Percentiles rank a stretch among this genome's conserved stretches.
Evolutionary conservation across 192 early-diverging fungal genomes (phyloP).

Genomic region (Coemansia sp.): DNA sequence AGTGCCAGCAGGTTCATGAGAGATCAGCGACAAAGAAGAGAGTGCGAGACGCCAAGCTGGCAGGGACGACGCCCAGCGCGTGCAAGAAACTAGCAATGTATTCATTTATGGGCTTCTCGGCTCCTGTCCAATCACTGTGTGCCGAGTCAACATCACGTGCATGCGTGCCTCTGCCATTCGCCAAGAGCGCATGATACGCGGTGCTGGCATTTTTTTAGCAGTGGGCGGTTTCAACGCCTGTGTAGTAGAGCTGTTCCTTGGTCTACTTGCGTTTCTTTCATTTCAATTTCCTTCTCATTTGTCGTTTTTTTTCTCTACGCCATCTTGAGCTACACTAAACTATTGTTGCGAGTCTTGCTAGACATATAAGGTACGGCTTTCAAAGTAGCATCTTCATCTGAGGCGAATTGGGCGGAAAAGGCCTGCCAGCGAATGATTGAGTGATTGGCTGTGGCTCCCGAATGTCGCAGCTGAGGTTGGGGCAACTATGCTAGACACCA

Average conservation of each 20-base stretch:
- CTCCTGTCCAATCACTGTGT: constrained; percentile 36
- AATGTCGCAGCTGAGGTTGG: not conserved
- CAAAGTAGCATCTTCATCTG: not conserved
- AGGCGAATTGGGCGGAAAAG: not conserved
- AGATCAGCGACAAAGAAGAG: too few relatives aligned
- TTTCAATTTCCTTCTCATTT: constrained; percentile 16
- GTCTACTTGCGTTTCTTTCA: constrained; percentile 9
- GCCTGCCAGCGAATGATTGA: not conserved
- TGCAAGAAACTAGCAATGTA: not conserved
- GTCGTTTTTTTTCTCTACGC: constrained; percentile 18
- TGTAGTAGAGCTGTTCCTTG: not conserved
- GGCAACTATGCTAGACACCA: not conserved
- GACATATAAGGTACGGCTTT: not conserved
- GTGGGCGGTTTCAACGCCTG: not conserved
- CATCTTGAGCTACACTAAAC: constrained; percentile 2
- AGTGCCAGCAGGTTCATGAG: not conserved
- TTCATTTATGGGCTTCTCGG: constrained; percentile 15
- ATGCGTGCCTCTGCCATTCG: not conserved
- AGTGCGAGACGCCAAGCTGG: too few relatives aligned
- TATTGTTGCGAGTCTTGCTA: constrained; percentile 19
- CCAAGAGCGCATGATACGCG: not conserved
- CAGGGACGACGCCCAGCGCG: too few relatives aligned
- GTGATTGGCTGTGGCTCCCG: not conserved
- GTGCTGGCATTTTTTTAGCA: constrained; percentile 1
- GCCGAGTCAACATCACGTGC: constrained; percentile 38